Conservation (phyloP, 208 protist genomes). For the Polymyxa betae region DNA sequence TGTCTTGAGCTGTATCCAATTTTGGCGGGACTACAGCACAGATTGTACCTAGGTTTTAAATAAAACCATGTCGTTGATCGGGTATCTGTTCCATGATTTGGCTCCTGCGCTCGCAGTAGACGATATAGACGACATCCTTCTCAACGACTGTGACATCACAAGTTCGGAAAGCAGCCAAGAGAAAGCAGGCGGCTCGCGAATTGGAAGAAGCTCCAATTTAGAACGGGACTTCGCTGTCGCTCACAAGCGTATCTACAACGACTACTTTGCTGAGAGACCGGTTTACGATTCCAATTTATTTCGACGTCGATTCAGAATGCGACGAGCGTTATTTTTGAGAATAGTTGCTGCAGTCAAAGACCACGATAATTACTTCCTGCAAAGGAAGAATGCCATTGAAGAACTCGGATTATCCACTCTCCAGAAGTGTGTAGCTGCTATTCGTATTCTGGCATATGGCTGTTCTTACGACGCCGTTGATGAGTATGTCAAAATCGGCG, state of each 20-base stretch:
- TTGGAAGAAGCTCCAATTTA: not conserved
- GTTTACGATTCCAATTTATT: not conserved
- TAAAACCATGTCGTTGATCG: no score
- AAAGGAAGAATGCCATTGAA: not conserved
- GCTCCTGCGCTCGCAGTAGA: no score
- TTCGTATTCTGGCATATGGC: not conserved
- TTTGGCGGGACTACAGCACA: no score
- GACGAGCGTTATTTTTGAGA: not conserved
- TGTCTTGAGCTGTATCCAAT: no score
- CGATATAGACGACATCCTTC: not conserved
- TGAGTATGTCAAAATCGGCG: conserved; percentile 10
- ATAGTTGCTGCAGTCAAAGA: not conserved
- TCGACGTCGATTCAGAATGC: not conserved
- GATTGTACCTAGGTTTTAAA: no score
- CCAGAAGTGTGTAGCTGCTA: not conserved
- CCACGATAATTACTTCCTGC: not conserved
- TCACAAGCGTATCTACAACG: not conserved
- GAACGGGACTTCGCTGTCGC: not conserved
- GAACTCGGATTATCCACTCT: not conserved
- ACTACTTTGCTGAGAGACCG: not conserved
- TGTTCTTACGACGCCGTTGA: not conserved
- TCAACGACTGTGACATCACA: not conserved
- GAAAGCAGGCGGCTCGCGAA: not conserved
- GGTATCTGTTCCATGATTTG: no score
- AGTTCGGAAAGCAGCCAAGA: not conserved